Evolutionary conservation across 768 basidiomycete genomes (phyloP), one percentile per base, ranked within the genome.

Genomic region (Hypholoma fasciculare): DNA sequence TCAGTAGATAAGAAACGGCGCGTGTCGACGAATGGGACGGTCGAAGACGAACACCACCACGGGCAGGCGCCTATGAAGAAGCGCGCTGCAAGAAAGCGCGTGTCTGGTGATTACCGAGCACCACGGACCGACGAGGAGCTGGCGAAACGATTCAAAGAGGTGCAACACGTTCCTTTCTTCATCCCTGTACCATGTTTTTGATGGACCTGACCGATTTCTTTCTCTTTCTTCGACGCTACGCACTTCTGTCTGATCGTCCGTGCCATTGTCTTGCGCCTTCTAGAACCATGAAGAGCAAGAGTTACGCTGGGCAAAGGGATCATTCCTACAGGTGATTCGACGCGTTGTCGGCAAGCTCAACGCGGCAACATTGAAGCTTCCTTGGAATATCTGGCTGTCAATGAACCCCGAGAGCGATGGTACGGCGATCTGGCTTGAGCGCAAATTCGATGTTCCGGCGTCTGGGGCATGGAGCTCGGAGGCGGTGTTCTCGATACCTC

Each of bases 361-460:
- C 26, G 61, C 74, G 16, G 54, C 64, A 34, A 69, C 67, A 4
- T 69, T 74, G 56, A 72, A 65, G 47, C 63, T 71, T 2, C 72
- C 81, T 7, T 91, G 88, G 87, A 76, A 79, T 23, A 70, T 84
- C 39, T 92, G 90, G 90, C 67, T 92, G n/a, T 89, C 90, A 2
- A 76, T 84, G 64, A 91, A 92, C 65, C 82, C 84, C 12, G 85
- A 85, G 57, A 84, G 78, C 62, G 89, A 91, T 63, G 83, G 82
- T 17, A 92, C 90, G 7, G 89, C 89, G 3, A 90, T 91, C 39
- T 92, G 90, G 90, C 64, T 92, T 42, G 86, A 91, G 65, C 78
- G 79, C 62, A 93, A 93, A 70, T 91, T 92, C 59, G 78, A 86
- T 61, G 78, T 90, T 12, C 87, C 87, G 0, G 69, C 74, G 6